phyloP scores from a whole-genome alignment of 2,329 filamentous ascomycete species.

The Trematosphaeria pertusa region DNA sequence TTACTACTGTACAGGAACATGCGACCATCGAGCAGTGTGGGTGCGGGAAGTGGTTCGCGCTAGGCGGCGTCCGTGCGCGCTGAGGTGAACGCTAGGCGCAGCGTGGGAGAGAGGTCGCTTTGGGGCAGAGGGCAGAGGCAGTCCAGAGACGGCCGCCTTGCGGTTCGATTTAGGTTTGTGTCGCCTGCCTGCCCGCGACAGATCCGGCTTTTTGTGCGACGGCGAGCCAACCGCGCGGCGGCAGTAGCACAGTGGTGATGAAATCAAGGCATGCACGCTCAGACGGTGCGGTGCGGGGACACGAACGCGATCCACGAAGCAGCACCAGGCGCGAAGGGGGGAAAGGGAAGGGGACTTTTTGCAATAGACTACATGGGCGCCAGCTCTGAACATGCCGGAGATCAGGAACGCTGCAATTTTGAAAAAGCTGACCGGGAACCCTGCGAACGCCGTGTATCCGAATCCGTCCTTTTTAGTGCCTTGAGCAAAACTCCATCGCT shows the following conservation, averaged over 20 bases:
- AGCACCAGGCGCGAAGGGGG: too few species aligned
- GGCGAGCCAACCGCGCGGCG: conserved; percentile 6
- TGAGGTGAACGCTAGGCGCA: conserved; percentile 26
- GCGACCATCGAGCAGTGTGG: conserved; percentile 26
- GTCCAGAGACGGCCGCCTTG: conserved; percentile 9
- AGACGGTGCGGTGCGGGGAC: conserved; percentile 4
- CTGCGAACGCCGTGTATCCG: conserved; percentile 41
- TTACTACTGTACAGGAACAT: too few species aligned
- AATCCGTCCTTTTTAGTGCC: conserved; percentile 41
- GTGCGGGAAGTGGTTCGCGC: conserved; percentile 44
- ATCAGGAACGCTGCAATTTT: conserved; percentile 40
- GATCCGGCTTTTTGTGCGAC: conserved; percentile 16
- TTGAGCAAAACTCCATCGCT: conserved; percentile 34
- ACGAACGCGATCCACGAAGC: too few species aligned
- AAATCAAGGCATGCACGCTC: neutral
- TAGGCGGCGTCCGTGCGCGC: conserved; percentile 34
- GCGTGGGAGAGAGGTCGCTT: conserved; percentile 4
- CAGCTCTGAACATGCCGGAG: conserved; percentile 25
- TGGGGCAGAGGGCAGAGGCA: neutral
- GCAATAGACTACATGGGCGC: conserved; percentile 45
- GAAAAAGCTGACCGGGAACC: conserved; percentile 21
- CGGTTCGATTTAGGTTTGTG: conserved; percentile 28
- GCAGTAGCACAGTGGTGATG: neutral
- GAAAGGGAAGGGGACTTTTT: conserved; percentile 36
- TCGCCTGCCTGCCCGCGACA: conserved; percentile 15